A percentile compares a stretch with the other conserved stretches of the same genome.
Conservation (phyloP, 305 asterid genomes). For the Fraxinus latifolia region DNA sequence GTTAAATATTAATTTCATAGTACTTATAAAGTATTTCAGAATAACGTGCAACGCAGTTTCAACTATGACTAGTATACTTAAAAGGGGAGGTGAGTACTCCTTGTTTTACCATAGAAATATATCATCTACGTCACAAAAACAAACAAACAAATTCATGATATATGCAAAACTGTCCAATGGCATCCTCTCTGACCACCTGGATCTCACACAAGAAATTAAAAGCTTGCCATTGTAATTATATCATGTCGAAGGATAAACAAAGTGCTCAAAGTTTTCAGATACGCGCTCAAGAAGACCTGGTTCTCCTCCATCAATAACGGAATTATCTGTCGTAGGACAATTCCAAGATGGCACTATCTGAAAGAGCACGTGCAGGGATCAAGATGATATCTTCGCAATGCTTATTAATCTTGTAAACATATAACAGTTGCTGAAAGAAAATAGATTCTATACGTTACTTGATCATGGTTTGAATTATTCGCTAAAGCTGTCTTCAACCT, state of each 20-base stretch:
- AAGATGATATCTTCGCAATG: conserved; percentile 7
- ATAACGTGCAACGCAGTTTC: too few species aligned
- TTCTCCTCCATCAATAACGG: conserved; percentile 16
- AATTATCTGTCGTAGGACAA: conserved; percentile 4
- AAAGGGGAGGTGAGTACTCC: not conserved
- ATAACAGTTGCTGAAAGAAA: not conserved
- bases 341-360: conserved; percentile 36
- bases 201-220: conserved; percentile 11
- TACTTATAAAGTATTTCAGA: too few species aligned
- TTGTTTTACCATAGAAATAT: conserved; percentile 2
- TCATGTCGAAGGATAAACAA: conserved; percentile 14
- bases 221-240: not conserved
- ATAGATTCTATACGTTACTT: conserved; percentile 34
- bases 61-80: not conserved
- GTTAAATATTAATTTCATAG: too few species aligned
- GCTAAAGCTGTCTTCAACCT: conserved; percentile 36
- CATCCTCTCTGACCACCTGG: conserved; percentile 11
- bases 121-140: conserved; percentile 5
- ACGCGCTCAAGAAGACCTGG: conserved; percentile 1
- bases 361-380: conserved; percentile 20
- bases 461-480: conserved; percentile 35
- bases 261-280: conserved; percentile 7
- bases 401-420: not conserved
- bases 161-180: conserved; percentile 5
- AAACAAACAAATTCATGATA: conserved; percentile 14